These are phyloP conservation scores for Nyctanthes arbortristis DNA, from an alignment of 257 asterid genomes.

Conservation along the genomic window DNA sequence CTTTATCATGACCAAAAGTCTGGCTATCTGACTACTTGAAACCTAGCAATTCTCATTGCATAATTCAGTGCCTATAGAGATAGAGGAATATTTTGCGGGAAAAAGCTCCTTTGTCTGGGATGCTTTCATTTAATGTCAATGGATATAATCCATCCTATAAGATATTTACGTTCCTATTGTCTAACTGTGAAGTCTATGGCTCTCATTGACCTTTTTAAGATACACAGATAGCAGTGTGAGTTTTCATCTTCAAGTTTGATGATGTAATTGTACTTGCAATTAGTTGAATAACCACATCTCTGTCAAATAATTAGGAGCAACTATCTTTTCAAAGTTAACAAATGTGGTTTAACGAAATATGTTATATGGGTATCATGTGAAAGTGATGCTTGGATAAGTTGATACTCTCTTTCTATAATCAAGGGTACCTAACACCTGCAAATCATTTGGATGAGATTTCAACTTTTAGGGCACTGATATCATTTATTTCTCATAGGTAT, in stretches of 20 bases:
- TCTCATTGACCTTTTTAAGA: neutral
- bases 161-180: neutral
- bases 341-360: neutral
- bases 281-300: neutral
- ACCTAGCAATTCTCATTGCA: neutral
- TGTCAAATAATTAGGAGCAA: neutral
- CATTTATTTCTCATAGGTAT: slow-evolving; percentile 49
- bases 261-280: neutral
- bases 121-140: neutral
- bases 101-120: neutral
- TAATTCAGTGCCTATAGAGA: neutral
- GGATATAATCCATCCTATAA: neutral
- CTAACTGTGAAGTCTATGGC: neutral
- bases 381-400: neutral
- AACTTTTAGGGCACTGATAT: neutral
- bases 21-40: neutral
- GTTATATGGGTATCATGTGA: neutral
- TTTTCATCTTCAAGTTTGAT: neutral
- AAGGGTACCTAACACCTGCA: neutral
- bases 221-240: neutral
- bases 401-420: neutral
- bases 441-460: neutral
- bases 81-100: neutral
- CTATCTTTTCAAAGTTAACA: too few species aligned
- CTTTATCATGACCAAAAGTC: neutral